Base-by-base conservation (phyloP, 495 filamentous ascomycete species). In the Xylaria telfairii region DNA sequence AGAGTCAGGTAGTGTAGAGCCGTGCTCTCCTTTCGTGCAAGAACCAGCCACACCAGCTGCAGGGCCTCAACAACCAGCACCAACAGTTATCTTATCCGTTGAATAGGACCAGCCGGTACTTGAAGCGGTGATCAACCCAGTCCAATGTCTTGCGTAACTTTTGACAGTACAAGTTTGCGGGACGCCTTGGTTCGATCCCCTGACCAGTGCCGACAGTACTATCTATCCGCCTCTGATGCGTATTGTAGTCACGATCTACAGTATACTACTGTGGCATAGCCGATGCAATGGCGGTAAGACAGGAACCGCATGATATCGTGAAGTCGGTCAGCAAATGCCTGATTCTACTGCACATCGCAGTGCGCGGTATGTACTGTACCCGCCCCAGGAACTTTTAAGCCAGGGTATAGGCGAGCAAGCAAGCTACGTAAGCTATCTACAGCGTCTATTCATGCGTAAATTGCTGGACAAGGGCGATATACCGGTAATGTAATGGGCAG, bases 241-340 rank as follows among this genome's bases (percentile, higher is more conserved):
- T 60, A 32, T 2, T 59, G n/a, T n/a, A n/a, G n/a, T n/a, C 41
- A 59, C 34, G 56, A 62, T 28, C 59, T 42, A 28, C 39, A n/a
- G n/a, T n/a, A n/a, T n/a, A n/a, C n/a, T n/a, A n/a, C n/a, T n/a
- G n/a, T n/a, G n/a, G n/a, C 30, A 37, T 42, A 32, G 37, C 34
- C 44, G 24, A 47, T 62, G 67, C 24, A 62, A 34, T 61, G 59
- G 76, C 76, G 76, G 76, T 78, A 75, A 76, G 70, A 68, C 21
- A 46, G n/a, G n/a, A 54, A 19, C 53, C 26, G 41, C 49, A 70
- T 59, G 17, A 24, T 47, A 26, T 68, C 63, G 57, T 49, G 59
- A 72, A 67, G 60, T 70, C 71, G 71, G 67, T 69, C 67, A 63
- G 56, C 59, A 44, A 63, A 41, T 34, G 60, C n/a, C 44, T 53